These are phyloP conservation scores for Niveomyces coronatus DNA, from an alignment of 2,329 filamentous ascomycete species.

Conservation along the genomic window DNA sequence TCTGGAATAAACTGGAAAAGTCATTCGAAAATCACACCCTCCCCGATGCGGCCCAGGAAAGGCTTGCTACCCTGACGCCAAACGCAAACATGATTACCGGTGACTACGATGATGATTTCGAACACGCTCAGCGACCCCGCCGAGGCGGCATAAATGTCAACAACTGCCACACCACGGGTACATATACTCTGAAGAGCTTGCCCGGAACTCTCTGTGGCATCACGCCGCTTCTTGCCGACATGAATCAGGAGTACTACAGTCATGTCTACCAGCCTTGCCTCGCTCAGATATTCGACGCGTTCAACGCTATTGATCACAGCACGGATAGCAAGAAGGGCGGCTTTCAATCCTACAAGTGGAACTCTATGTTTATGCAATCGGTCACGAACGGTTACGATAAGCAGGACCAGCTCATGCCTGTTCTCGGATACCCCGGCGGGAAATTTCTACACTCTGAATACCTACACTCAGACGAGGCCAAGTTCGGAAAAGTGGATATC, in stretches of 20 bases:
- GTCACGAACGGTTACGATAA: constrained; percentile 25
- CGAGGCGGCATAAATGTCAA: constrained; percentile 31
- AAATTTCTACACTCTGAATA: constrained; percentile 20
- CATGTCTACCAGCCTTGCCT: constrained; percentile 35
- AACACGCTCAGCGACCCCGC: constrained; percentile 13
- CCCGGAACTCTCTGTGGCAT: constrained; percentile 31
- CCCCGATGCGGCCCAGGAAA: constrained; percentile 21
- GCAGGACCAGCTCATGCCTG: constrained; percentile 20
- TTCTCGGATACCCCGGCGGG: constrained; percentile 20
- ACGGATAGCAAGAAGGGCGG: constrained; percentile 9
- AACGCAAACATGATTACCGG: constrained; percentile 25
- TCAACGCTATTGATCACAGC: constrained; percentile 18
- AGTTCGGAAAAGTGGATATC: constrained; percentile 19
- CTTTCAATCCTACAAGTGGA: constrained; percentile 21
- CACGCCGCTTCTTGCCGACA: constrained; percentile 30
- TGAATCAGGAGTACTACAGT: constrained; percentile 30
- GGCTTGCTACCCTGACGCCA: constrained; percentile 19
- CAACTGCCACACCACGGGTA: constrained; percentile 30
- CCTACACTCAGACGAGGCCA: constrained; percentile 18
- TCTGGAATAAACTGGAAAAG: constrained; percentile 24
- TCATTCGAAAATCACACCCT: constrained; percentile 23
- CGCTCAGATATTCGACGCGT: constrained; percentile 26
- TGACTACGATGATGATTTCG: constrained; percentile 25
- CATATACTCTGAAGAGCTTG: constrained; percentile 34
- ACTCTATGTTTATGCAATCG: constrained; percentile 23